Base-by-base conservation (phyloP, 2,329 filamentous ascomycete genomes). In the Arthroderma sp. region DNA sequence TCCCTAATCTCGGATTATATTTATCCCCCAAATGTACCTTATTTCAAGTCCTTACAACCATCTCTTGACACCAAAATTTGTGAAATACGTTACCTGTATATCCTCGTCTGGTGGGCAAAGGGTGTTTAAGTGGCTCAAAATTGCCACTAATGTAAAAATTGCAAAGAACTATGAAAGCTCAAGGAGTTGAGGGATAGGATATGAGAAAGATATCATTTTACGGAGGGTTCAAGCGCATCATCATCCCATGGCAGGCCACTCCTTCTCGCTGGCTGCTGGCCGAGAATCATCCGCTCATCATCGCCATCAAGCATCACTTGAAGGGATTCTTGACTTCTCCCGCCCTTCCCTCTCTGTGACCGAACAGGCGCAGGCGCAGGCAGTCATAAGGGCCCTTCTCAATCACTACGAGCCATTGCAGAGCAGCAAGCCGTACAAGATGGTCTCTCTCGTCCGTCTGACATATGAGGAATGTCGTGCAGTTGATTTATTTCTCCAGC, bases 341-440 rank as follows among this genome's bases (percentile, higher is more conserved):
- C 6, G 3, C 31, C 11, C 38, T 36, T 44, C 29, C 4, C 27
- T 54, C 6, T 47, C 45, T 41, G 32, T 42, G 22, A 43, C 41
- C 27, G 31, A 53, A 45, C 43, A 45, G 45, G 27, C 44, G n/a
- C 36, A 46, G 42, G 44, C 42, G 33, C 46, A 43, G 28, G 40
- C 40, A 34, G 42, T 48, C 36, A 45, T 54, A 34, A 47, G 22
- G 10, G 11, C 42, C 34, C 38, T 54, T 34, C 22, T 54, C 48
- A 45, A 49, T 39, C 44, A 49, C 38, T 51, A 44, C 42, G 51
- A 54, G 48, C 51, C 51, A 38, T 40, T 50, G 43, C 52, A 53
- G 44, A 45, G 44, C 42, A 44, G 40, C 38, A 40, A 42, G 29
- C 52, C 51, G 6, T 54, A 54, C 47, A 54, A 52, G 41, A 47